Percentiles rank a stretch among this genome's conserved stretches.
These are phyloP conservation scores for Mortierella sp. DNA, from an alignment of 371 early-diverging fungal species.

Conservation along the genomic window DNA sequence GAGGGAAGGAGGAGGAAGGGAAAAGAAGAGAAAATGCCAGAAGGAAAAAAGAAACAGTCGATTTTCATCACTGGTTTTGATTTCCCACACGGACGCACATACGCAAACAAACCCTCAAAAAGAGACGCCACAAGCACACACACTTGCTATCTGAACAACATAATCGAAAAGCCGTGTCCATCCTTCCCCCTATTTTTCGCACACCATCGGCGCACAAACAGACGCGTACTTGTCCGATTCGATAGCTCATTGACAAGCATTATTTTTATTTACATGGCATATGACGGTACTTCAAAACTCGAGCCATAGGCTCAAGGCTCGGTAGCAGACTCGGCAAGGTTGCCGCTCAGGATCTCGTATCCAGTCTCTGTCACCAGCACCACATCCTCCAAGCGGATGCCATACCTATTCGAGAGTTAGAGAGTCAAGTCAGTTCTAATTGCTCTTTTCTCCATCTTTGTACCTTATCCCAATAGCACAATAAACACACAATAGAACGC, in stretches of 20 bases:
- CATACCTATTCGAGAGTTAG: slow-evolving; percentile 49
- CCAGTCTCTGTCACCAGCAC: slow-evolving; percentile 66
- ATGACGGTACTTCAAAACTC: too few relatives aligned
- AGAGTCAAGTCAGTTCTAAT: neutral
- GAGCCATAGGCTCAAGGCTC: slow-evolving; percentile 49
- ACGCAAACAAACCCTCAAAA: neutral
- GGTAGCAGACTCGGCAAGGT: slow-evolving; percentile 64
- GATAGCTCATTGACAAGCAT: too few relatives aligned
- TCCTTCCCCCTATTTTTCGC: too few relatives aligned
- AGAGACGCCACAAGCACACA: neutral
- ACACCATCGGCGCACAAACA: too few relatives aligned
- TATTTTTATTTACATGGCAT: too few relatives aligned
- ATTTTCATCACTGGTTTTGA: neutral
- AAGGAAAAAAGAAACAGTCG: neutral
- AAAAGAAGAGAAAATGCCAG: slow-evolving; percentile 7
- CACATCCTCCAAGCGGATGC: slow-evolving; percentile 73
- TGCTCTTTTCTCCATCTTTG: neutral
- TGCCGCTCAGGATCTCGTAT: slow-evolving; percentile 65
- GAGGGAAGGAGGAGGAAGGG: neutral
- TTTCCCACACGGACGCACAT: neutral
- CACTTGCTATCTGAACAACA: neutral
- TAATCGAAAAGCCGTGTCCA: neutral
- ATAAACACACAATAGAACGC: neutral
- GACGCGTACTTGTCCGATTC: too few relatives aligned
- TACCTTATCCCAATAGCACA: neutral